Percentiles rank a stretch among this genome's conserved stretches.
phyloP scores from a whole-genome alignment of 1,284 basidiomycete species.

The Rhodotorula sp. region DNA sequence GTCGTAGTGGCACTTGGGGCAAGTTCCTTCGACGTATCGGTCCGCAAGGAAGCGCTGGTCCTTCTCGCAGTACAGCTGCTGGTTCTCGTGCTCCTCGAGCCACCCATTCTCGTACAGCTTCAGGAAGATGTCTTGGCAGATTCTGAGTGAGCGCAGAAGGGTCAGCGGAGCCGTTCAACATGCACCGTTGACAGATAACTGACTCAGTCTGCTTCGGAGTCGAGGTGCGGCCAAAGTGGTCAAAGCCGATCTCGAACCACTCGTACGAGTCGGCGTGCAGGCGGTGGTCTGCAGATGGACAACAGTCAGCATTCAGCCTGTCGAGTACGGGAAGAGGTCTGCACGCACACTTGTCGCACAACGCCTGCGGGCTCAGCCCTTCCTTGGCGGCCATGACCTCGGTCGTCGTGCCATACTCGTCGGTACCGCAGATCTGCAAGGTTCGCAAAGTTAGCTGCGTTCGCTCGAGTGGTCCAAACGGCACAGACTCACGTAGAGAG shows the following conservation, averaged over 20 bases:
- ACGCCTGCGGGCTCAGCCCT: constrained; percentile 75
- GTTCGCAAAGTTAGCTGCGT: not conserved
- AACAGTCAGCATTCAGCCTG: not conserved
- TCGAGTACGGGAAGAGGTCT: not conserved
- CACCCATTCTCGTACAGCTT: constrained; percentile 74
- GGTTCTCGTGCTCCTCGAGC: constrained; percentile 76
- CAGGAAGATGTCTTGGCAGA: constrained; percentile 80
- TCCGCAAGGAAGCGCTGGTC: constrained; percentile 90
- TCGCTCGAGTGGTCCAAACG: fast-evolving
- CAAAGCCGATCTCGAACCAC: constrained; percentile 91
- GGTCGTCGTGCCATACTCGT: constrained; percentile 98
- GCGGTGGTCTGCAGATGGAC: constrained; percentile 61
- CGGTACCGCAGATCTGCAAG: constrained; percentile 87
- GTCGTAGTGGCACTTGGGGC: constrained; percentile 83
- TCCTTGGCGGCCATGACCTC: constrained; percentile 97
- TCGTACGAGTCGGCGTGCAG: constrained; percentile 91
- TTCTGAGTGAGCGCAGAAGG: constrained; percentile 55
- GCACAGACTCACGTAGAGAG: constrained; percentile 46
- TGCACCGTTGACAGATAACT: not conserved
- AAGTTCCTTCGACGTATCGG: constrained; percentile 90
- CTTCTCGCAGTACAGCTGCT: constrained; percentile 90
- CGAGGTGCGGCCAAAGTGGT: constrained; percentile 94
- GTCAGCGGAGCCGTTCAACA: not conserved
- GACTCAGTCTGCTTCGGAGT: constrained; percentile 78
- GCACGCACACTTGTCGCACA: constrained; percentile 50